Percentiles rank a stretch among this genome's conserved stretches.
Conservation (phyloP, 129 eudicot genomes). For the Escallonia herrerae region DNA sequence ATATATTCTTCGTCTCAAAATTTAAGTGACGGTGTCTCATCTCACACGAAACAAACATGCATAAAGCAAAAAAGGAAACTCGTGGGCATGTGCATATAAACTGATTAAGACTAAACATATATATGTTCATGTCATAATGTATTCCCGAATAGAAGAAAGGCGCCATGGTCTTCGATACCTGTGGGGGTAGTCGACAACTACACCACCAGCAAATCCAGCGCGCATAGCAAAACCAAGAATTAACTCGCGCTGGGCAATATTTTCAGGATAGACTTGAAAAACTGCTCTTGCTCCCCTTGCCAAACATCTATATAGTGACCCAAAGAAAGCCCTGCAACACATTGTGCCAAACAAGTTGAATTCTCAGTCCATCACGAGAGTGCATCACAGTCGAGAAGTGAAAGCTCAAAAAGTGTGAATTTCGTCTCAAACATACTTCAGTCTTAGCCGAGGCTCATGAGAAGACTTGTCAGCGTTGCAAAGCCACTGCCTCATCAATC, state of each 20-base stretch:
- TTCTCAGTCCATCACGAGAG: background rate
- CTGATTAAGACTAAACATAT: too few relatives aligned
- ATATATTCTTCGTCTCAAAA: too few relatives aligned
- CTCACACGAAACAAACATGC: too few relatives aligned
- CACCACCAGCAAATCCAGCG: slow-evolving; percentile 97
- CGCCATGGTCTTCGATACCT: slow-evolving; percentile 29
- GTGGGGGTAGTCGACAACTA: slow-evolving; percentile 88
- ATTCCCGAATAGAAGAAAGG: too few relatives aligned
- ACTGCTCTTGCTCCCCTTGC: slow-evolving; percentile 93
- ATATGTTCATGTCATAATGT: too few relatives aligned
- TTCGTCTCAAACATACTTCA: slow-evolving; percentile 54
- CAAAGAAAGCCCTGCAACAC: slow-evolving; percentile 79
- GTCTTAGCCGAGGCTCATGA: slow-evolving; percentile 89
- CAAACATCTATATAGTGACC: slow-evolving; percentile 74
- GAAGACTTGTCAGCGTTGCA: slow-evolving; percentile 98
- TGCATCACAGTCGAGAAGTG: background rate
- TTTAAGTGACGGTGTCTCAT: too few relatives aligned
- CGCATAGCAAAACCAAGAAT: slow-evolving; percentile 89
- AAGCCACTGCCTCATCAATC: slow-evolving; percentile 60
- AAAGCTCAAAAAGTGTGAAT: background rate
- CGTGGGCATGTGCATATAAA: too few relatives aligned
- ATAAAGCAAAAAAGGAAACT: too few relatives aligned
- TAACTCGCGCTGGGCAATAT: slow-evolving; percentile 73
- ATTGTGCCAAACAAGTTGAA: background rate
- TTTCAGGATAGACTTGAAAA: slow-evolving; percentile 82